Evolutionary conservation across 2,329 filamentous ascomycete species (phyloP).

Genomic region (Penicillium sp.): DNA sequence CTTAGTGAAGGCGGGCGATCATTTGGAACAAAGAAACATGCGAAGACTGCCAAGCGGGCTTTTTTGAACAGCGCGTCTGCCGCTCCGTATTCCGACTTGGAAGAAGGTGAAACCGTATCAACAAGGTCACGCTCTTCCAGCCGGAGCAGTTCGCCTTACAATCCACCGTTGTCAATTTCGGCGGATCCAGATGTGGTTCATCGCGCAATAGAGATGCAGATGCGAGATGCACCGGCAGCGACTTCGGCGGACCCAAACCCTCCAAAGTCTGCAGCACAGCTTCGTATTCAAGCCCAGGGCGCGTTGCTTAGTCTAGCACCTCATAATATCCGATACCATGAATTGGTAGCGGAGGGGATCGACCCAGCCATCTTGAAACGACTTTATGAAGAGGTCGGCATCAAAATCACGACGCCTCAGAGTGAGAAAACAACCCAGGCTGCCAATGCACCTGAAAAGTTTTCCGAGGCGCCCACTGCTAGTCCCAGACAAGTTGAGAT

Average conservation of each 20-base stretch:
- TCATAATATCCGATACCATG: conserved; percentile 69
- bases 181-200: conserved; percentile 17
- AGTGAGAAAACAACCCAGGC: conserved; percentile 3
- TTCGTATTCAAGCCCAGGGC: conserved; percentile 56
- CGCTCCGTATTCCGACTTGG: conserved; percentile 17
- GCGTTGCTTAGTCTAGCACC: conserved; percentile 62
- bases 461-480: background rate
- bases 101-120: conserved; percentile 28
- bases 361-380: conserved; percentile 60
- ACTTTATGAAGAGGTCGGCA: conserved; percentile 67
- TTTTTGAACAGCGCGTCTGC: background rate
- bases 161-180: conserved; percentile 31
- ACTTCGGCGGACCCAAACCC: background rate
- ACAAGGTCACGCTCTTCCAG: conserved; percentile 20
- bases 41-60: background rate
- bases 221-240: conserved; percentile 1
- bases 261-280: conserved; percentile 33
- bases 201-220: conserved; percentile 13
- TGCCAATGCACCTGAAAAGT: background rate
- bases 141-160: conserved; percentile 37
- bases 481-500: background rate
- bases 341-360: conserved; percentile 72
- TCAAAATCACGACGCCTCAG: conserved; percentile 41
- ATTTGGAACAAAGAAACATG: background rate
- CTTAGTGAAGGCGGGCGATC: conserved; percentile 59